These are phyloP conservation scores for Juglanconis juglandina DNA, from an alignment of 2,329 filamentous ascomycete species.

Conservation along the genomic window DNA sequence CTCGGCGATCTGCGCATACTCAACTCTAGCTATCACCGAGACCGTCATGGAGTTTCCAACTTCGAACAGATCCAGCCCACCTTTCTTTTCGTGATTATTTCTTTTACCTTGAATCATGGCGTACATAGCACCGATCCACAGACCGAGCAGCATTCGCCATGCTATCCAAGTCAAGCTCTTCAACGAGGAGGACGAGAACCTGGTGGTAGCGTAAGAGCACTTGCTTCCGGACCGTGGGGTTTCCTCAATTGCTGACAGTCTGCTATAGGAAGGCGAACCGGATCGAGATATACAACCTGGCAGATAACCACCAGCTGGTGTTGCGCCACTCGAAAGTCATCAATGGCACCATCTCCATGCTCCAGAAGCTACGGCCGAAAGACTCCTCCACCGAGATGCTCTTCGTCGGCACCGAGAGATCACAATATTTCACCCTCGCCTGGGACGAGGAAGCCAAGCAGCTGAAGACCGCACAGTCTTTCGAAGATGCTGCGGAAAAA, in stretches of 20 bases:
- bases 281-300: constrained; percentile 75
- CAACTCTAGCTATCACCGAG: neutral
- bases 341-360: constrained; percentile 82
- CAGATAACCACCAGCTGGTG: constrained; percentile 56
- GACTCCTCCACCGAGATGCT: constrained; percentile 76
- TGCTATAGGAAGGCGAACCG: constrained; percentile 71
- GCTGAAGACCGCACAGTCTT: constrained; percentile 49
- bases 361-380: constrained; percentile 74
- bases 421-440: constrained; percentile 83
- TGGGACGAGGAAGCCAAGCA: constrained; percentile 65
- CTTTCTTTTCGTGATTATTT: neutral
- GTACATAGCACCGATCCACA: constrained; percentile 90
- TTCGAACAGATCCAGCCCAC: neutral
- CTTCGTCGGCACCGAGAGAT: constrained; percentile 86
- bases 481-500: constrained; percentile 53
- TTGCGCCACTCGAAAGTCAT: constrained; percentile 68
- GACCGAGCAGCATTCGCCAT: constrained; percentile 86
- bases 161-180: constrained; percentile 79
- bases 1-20: neutral
- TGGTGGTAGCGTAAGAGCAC: constrained; percentile 77
- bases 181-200: constrained; percentile 69
- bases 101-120: constrained; percentile 61
- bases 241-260: constrained; percentile 26
- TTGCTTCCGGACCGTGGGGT: neutral
- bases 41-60: constrained; percentile 10